These are phyloP conservation scores for Pseudomassariella vexata DNA, from an alignment of 2,329 filamentous ascomycete genomes.

Conservation along the genomic window DNA sequence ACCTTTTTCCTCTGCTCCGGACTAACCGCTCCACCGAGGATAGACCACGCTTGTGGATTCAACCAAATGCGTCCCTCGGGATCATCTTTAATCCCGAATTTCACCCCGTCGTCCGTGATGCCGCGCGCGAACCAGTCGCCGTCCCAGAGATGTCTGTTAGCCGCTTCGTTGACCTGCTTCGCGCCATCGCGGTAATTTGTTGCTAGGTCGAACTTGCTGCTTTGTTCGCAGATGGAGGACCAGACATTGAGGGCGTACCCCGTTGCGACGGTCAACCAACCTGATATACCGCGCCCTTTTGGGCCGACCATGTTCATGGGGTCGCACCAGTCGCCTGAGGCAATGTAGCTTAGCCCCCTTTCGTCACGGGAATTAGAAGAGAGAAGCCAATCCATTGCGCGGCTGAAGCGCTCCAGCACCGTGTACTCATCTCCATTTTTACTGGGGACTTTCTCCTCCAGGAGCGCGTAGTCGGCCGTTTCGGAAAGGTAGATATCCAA, in stretches of 20 bases:
- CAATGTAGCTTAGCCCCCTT: constrained; percentile 50
- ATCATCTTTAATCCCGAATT: constrained; percentile 45
- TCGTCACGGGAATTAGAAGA: constrained; percentile 35
- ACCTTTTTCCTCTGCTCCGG: constrained; percentile 36
- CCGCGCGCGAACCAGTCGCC: constrained; percentile 52
- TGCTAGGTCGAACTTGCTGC: constrained; percentile 32
- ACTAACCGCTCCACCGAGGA: constrained; percentile 45
- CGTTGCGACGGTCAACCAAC: constrained; percentile 52
- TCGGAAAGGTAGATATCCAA: constrained; percentile 50
- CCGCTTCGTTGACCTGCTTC: constrained; percentile 40
- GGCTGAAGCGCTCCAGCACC: constrained; percentile 47
- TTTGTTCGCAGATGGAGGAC: constrained; percentile 44
- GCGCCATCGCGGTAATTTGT: constrained; percentile 38
- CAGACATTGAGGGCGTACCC: constrained; percentile 47
- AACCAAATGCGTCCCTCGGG: constrained; percentile 52
- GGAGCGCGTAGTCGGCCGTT: constrained; percentile 45
- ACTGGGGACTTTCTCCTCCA: constrained; percentile 36
- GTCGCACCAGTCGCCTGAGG: constrained; percentile 56
- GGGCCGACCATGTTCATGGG: constrained; percentile 59
- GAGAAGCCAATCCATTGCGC: constrained; percentile 54
- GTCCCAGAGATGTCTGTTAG: constrained; percentile 48
- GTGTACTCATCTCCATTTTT: constrained; percentile 39
- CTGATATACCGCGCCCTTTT: constrained; percentile 51
- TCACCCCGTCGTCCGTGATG: constrained; percentile 49
- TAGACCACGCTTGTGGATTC: constrained; percentile 51